A percentile compares a stretch with the other conserved stretches of the same genome.
Conservation (phyloP, 495 filamentous ascomycete genomes). For the Aspergillus wentii region DNA sequence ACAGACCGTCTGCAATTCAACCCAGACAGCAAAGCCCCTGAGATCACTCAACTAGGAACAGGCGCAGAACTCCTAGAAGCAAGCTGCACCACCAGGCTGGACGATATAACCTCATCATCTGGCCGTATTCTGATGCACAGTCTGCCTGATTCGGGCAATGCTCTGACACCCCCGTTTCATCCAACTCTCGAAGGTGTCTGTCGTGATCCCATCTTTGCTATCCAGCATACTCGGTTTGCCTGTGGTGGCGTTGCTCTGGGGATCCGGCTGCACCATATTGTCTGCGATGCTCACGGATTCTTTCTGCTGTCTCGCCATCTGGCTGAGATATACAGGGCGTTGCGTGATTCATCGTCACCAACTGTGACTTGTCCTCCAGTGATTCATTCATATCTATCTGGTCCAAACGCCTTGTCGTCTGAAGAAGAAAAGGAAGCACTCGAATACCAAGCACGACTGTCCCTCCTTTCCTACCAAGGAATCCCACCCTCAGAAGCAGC, state of each 20-base stretch:
- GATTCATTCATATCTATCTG: not conserved
- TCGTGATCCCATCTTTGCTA: slow-evolving; percentile 3
- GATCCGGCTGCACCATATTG: slow-evolving; percentile 4
- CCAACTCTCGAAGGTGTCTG: not conserved
- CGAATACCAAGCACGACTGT: not conserved
- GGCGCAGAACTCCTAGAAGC: not conserved
- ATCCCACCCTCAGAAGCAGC: not conserved
- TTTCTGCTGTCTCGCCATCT: slow-evolving; percentile 2
- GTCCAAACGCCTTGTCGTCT: not conserved
- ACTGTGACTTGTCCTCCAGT: slow-evolving; percentile 1
- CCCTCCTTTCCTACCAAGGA: not conserved
- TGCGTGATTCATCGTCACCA: not conserved
- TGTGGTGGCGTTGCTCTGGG: slow-evolving; percentile 8
- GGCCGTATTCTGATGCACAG: not conserved
- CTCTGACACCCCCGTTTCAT: not conserved
- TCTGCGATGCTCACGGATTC: slow-evolving; percentile 6
- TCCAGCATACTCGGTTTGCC: slow-evolving; percentile 6
- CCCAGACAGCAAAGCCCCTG: not conserved
- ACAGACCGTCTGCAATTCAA: slow-evolving; percentile 4
- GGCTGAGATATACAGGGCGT: slow-evolving; percentile 1
- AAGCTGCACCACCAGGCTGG: not conserved
- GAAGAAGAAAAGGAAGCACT: not conserved
- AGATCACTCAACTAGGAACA: not conserved
- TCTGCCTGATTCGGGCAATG: not conserved
- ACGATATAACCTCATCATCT: not conserved